Conservation (phyloP, 768 basidiomycete genomes). For the Cystofilobasidium capitatum region DNA sequence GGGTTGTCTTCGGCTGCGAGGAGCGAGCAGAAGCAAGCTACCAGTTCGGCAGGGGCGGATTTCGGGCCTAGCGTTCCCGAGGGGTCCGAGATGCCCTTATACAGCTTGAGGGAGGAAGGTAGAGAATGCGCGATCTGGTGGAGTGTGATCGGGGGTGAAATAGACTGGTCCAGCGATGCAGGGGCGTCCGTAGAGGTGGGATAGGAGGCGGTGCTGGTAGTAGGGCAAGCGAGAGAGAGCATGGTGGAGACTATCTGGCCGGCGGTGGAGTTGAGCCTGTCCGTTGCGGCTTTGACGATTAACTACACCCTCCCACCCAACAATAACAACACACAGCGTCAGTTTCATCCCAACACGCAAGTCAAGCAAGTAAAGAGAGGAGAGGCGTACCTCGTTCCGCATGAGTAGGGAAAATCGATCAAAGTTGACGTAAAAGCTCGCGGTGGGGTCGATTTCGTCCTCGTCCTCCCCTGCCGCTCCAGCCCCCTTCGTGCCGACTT, state of each 20-base stretch:
- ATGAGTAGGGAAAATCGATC: constrained; percentile 78
- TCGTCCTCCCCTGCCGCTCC: constrained; percentile 7
- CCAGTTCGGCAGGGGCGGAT: constrained; percentile 46
- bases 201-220: not conserved
- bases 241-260: constrained; percentile 61
- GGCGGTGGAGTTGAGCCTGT: constrained; percentile 69
- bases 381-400: constrained; percentile 63
- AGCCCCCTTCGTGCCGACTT: constrained; percentile 23
- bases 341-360: too few species aligned
- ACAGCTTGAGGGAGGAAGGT: constrained; percentile 37
- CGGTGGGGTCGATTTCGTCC: constrained; percentile 32
- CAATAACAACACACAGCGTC: not conserved
- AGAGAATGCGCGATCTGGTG: constrained; percentile 31
- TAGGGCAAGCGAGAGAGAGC: constrained; percentile 36
- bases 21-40: constrained; percentile 74
- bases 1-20: constrained; percentile 75
- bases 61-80: constrained; percentile 48
- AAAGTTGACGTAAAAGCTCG: constrained; percentile 79
- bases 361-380: not conserved
- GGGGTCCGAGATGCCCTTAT: constrained; percentile 41
- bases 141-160: constrained; percentile 29
- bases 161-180: not conserved
- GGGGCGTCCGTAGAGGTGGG: not conserved
- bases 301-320: constrained; percentile 46
- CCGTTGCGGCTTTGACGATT: constrained; percentile 61